Percentiles rank a stretch among this genome's conserved stretches.
Conservation (phyloP, 2,329 filamentous ascomycete species). For the Botryosphaeria agaves region DNA sequence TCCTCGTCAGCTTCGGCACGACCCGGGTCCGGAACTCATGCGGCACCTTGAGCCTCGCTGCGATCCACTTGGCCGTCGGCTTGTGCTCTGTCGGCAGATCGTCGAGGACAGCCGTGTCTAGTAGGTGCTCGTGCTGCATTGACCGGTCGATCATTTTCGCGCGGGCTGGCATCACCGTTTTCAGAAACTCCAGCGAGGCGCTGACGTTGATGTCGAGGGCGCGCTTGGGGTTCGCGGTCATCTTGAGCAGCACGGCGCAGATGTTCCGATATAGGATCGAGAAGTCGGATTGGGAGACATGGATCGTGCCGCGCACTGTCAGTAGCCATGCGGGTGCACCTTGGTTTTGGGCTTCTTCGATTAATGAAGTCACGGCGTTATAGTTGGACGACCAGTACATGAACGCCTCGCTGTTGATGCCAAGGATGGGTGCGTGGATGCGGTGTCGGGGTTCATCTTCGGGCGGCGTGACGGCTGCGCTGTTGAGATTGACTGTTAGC, state of each 20-base stretch:
- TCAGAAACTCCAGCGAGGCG: slow-evolving; percentile 44
- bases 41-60: slow-evolving; percentile 36
- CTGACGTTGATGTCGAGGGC: slow-evolving; percentile 47
- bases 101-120: slow-evolving; percentile 27
- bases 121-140: slow-evolving; percentile 36
- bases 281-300: slow-evolving; percentile 50
- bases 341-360: slow-evolving; percentile 37
- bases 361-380: slow-evolving; percentile 36
- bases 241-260: slow-evolving; percentile 42
- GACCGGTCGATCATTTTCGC: slow-evolving; percentile 31
- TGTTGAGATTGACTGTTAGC: slow-evolving; percentile 10
- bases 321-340: slow-evolving; percentile 24
- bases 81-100: slow-evolving; percentile 34
- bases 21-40: slow-evolving; percentile 38
- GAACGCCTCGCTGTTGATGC: slow-evolving; percentile 51
- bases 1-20: slow-evolving; percentile 25
- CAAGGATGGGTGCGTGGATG: slow-evolving; percentile 38
- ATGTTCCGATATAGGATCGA: slow-evolving; percentile 43
- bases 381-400: slow-evolving; percentile 54
- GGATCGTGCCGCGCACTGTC: slow-evolving; percentile 40
- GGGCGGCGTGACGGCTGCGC: slow-evolving; percentile 26
- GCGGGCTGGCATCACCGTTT: slow-evolving; percentile 30
- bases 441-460: slow-evolving; percentile 26
- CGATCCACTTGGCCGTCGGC: slow-evolving; percentile 40
- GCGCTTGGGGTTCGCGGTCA: slow-evolving; percentile 42